Evolutionary conservation across 2,329 filamentous ascomycete species (phyloP).

Genomic region (Xylaria sp.): DNA sequence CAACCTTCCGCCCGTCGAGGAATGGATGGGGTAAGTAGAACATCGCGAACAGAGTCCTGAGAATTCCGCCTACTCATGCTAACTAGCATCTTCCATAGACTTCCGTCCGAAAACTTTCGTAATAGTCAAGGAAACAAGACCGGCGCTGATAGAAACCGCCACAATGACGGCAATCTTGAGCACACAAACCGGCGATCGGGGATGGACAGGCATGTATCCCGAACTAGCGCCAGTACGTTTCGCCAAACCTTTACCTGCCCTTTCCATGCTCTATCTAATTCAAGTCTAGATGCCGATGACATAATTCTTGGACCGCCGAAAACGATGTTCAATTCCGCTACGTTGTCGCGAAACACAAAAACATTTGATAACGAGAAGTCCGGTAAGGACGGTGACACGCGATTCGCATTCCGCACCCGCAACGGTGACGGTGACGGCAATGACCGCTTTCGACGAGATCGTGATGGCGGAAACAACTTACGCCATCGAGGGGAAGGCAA

Average conservation of each 20-base stretch:
- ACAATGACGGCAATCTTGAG: conserved; percentile 59
- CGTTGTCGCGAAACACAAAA: conserved; percentile 62
- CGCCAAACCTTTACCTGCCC: conserved; percentile 11
- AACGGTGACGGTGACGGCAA: conserved; percentile 60
- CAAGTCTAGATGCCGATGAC: conserved; percentile 73
- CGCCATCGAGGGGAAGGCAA: conserved; percentile 67
- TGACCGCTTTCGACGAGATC: conserved; percentile 52
- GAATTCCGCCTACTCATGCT: conserved; percentile 22
- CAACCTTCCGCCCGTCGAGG: conserved; percentile 82
- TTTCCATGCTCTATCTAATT: conserved; percentile 49
- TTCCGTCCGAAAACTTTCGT: conserved; percentile 59
- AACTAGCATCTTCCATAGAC: conserved; percentile 49
- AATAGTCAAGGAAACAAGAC: conserved; percentile 56
- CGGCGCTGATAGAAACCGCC: conserved; percentile 57
- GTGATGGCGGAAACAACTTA: conserved; percentile 59
- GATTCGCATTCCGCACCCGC: conserved; percentile 67
- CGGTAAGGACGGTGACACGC: conserved; percentile 61
- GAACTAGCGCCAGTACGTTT: conserved; percentile 67
- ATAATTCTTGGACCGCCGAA: conserved; percentile 88
- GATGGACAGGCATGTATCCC: conserved; percentile 65
- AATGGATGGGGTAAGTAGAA: conserved; percentile 90
- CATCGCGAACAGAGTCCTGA: not conserved
- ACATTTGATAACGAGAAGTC: conserved; percentile 65
- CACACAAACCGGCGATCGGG: conserved; percentile 63
- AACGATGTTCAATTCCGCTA: conserved; percentile 82